These are phyloP conservation scores for Fistulina hepatica DNA, from an alignment of 1,284 basidiomycete species.

Conservation along the genomic window DNA sequence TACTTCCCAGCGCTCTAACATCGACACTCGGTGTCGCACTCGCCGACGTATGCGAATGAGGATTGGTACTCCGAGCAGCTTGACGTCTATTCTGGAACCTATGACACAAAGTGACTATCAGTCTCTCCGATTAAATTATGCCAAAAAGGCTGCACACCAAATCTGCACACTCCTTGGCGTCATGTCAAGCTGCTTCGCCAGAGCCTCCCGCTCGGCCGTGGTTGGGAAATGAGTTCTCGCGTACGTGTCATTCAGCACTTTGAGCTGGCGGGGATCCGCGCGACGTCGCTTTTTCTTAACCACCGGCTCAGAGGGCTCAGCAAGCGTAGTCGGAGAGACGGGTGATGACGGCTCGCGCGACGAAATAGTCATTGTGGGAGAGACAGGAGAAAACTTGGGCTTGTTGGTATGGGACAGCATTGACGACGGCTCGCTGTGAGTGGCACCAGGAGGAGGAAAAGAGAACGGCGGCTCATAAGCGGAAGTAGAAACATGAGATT, in stretches of 20 bases:
- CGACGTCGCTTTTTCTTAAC: conserved; percentile 82
- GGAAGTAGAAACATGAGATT: too few species aligned
- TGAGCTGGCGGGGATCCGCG: conserved; percentile 67
- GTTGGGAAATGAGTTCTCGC: conserved; percentile 73
- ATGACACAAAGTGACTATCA: conserved; percentile 14
- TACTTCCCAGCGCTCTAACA: too few species aligned
- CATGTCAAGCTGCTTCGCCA: conserved; percentile 72
- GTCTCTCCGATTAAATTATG: conserved; percentile 11
- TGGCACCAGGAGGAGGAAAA: too few species aligned
- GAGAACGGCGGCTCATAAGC: too few species aligned
- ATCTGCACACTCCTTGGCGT: conserved; percentile 76
- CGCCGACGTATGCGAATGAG: conserved; percentile 33
- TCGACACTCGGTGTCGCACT: too few species aligned
- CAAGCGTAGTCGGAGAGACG: conserved; percentile 27
- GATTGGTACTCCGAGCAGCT: conserved; percentile 64
- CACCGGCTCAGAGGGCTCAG: conserved; percentile 36
- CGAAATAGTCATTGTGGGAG: too few species aligned
- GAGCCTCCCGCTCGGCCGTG: conserved; percentile 67
- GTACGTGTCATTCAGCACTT: conserved; percentile 70
- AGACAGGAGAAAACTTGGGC: too few species aligned
- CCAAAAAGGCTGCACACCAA: conserved; percentile 39
- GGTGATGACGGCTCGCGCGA: conserved; percentile 24
- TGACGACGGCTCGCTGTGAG: too few species aligned
- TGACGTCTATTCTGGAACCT: conserved; percentile 84
- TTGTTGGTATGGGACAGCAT: too few species aligned